phyloP scores from a whole-genome alignment of 495 filamentous ascomycete genomes.

The Penicillium taxi region DNA sequence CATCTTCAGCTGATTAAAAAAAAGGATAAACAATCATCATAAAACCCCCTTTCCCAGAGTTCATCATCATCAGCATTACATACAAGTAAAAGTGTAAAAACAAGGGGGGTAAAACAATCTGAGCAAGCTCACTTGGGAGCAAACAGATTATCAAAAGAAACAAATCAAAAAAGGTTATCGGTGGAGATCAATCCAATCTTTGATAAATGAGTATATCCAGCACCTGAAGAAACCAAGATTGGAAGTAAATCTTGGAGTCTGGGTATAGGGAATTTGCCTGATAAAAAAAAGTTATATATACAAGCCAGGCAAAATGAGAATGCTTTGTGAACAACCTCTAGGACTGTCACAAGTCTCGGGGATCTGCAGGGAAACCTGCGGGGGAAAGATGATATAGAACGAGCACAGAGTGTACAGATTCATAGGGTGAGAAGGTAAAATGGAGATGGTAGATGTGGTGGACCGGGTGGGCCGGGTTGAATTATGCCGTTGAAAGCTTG shows the following conservation, averaged over 20 bases:
- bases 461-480: not conserved
- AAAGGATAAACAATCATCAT: conserved; percentile 12
- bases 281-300: conserved; percentile 20
- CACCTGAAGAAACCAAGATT: conserved; percentile 1
- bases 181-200: not conserved
- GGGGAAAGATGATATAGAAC: conserved; percentile 18
- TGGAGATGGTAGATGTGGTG: conserved; percentile 1
- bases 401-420: conserved; percentile 14
- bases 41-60: conserved; percentile 11
- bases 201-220: not conserved
- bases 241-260: conserved; percentile 1
- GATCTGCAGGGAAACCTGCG: conserved; percentile 6
- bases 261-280: too few species aligned
- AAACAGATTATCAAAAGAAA: conserved; percentile 6
- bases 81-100: conserved; percentile 17
- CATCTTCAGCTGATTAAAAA: conserved; percentile 9
- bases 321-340: conserved; percentile 22
- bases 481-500: conserved; percentile 1
- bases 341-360: conserved; percentile 11
- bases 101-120: conserved; percentile 3
- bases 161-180: conserved; percentile 1
- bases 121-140: conserved; percentile 1
- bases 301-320: conserved; percentile 22
- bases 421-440: conserved; percentile 8
- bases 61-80: conserved; percentile 22